A percentile compares a stretch with the other conserved stretches of the same genome.
phyloP scores from a whole-genome alignment of 2,329 filamentous ascomycete genomes.

The Fusarium sp. region DNA sequence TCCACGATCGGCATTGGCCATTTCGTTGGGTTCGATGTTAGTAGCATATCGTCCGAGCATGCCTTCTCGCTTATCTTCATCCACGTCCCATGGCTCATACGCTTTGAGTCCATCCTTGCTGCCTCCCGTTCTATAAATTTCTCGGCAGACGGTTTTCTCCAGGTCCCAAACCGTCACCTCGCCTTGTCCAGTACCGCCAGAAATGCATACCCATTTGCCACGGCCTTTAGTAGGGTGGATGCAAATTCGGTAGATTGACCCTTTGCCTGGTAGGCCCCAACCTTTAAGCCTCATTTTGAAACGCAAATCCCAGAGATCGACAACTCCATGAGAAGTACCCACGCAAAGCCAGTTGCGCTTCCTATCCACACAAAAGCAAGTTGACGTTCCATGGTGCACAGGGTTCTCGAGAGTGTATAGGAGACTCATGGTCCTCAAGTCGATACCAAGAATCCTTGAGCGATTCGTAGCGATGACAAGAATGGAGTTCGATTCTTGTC shows the following conservation, averaged over 20 bases:
- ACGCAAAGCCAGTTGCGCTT: conserved; percentile 90
- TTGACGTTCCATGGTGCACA: conserved; percentile 89
- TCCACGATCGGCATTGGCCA: conserved; percentile 68
- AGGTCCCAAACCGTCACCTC: conserved; percentile 97
- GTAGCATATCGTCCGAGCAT: conserved; percentile 89
- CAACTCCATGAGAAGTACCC: conserved; percentile 90
- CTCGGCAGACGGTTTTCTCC: conserved; percentile 86
- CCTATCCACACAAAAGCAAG: conserved; percentile 87
- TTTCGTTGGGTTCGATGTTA: conserved; percentile 69
- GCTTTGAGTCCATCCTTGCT: conserved; percentile 68
- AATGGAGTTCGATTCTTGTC: conserved; percentile 81
- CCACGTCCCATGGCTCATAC: conserved; percentile 88
- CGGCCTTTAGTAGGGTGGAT: conserved; percentile 82
- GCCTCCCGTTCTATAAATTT: conserved; percentile 81
- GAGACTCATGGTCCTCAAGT: conserved; percentile 85
- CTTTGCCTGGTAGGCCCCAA: conserved; percentile 86
- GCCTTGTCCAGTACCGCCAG: conserved; percentile 85
- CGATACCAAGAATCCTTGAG: conserved; percentile 83
- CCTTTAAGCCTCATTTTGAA: conserved; percentile 88
- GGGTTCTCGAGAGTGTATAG: conserved; percentile 86
- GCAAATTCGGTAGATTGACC: conserved; percentile 80
- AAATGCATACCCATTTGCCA: conserved; percentile 86
- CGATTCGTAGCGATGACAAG: conserved; percentile 87
- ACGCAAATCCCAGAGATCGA: conserved; percentile 96
- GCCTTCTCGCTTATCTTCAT: conserved; percentile 86